Evolutionary conservation across 1,284 basidiomycete genomes (phyloP), one percentile per base, ranked within the genome.

Genomic region (Puccinia coronata): DNA sequence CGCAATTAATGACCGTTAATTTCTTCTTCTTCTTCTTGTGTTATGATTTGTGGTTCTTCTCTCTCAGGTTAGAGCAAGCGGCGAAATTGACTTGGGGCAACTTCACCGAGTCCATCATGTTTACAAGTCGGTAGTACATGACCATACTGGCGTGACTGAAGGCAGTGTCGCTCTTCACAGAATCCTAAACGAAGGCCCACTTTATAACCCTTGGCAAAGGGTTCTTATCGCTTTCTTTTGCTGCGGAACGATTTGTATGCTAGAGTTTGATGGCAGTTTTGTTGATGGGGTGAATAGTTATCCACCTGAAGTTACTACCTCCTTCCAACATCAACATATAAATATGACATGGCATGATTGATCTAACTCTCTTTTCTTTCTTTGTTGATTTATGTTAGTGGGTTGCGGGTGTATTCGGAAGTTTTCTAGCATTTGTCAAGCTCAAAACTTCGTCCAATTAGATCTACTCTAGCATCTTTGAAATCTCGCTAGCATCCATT

Each of bases 391-490:
- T n/a, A n/a, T n/a, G n/a, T n/a, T n/a, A 73, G 89, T 90, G 92
- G 88, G 89, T 94, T 74, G 91, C 92, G 82, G 93, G 92, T 1
- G 85, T 88, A 1, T 91, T 91, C 82, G 92, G 92, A 5, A 89
- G 89, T 74, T 84, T 91, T 67, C 87, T 95, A 71, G 91, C 92
- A 83, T 93, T 91, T 85, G 88, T 94, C 61, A 92, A 93, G 41
- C 87, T 94, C 71, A 90, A 91, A 5, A 92, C 93, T 9, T 89
- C 90, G 81, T 92, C 92, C 86, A 93, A 91, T 84, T 88, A 92
- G 1, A 91, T 93, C 87, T 95, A 94, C 86, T 92, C 92, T 6
- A 94, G 93, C 84, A 92, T 95, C 80, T 95, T 94, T 84, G 93
- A 95, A 85, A 94, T 95, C 84, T 91, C 92, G 0, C 90, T 92